Conservation (phyloP, 164 flowering plant species). For the Buxus sempervirens region DNA sequence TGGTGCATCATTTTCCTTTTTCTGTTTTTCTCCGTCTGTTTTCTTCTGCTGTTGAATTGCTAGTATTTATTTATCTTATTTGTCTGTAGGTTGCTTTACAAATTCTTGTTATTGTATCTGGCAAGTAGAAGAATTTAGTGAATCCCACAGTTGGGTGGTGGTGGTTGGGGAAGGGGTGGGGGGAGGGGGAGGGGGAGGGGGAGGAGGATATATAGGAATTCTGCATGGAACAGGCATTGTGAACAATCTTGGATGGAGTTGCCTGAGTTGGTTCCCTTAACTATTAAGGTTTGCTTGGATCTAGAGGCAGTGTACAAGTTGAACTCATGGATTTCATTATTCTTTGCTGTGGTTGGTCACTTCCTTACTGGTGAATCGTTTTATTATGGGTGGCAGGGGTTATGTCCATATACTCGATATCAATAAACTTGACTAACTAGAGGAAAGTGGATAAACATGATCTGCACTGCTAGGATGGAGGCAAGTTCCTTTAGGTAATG, state of each 20-base stretch:
- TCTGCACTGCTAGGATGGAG: neutral
- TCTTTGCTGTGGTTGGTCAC: neutral
- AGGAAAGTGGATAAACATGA: neutral
- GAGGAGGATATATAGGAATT: neutral
- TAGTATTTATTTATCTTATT: neutral
- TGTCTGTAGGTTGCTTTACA: slow-evolving; percentile 5
- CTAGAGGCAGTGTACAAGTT: neutral
- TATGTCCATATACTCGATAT: neutral
- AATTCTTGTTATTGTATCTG: neutral
- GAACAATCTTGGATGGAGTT: neutral
- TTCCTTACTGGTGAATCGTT: neutral
- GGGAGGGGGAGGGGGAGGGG: neutral
- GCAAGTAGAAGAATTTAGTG: neutral
- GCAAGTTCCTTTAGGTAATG: neutral
- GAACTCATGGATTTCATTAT: neutral
- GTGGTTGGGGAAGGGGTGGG: neutral
- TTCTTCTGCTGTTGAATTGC: neutral
- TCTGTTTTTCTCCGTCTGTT: neutral
- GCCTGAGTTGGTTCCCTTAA: neutral
- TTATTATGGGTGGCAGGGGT: slow-evolving; percentile 1
- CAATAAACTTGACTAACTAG: slow-evolving; percentile 2
- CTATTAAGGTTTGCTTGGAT: slow-evolving; percentile 3
- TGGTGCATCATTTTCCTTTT: neutral
- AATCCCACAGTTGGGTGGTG: too few species aligned
- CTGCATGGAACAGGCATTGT: neutral